Evolutionary conservation across 202 grass and related monocot species (phyloP).

Genomic region (Eragrostis tef): DNA sequence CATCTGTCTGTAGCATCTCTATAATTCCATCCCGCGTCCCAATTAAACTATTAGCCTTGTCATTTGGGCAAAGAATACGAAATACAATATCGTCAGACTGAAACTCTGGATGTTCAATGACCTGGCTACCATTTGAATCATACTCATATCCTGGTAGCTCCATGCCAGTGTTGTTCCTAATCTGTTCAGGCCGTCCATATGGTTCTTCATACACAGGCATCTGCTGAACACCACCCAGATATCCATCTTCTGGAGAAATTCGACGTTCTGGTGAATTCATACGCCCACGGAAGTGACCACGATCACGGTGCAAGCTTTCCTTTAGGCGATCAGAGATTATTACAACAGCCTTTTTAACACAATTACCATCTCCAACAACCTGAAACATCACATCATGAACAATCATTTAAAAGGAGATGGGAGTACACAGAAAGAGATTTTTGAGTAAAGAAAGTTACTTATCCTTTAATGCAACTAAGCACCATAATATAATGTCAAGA

Average conservation of each 20-base stretch:
- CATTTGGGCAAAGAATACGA: slow-evolving; percentile 90
- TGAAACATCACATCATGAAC: slow-evolving; percentile 44
- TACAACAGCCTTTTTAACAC: slow-evolving; percentile 82
- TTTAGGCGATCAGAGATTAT: slow-evolving; percentile 84
- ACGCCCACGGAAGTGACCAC: slow-evolving; percentile 72
- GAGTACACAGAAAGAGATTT: slow-evolving; percentile 5
- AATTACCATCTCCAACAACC: slow-evolving; percentile 86
- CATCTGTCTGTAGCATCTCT: slow-evolving; percentile 75
- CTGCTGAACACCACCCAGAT: slow-evolving; percentile 51
- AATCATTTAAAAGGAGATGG: slow-evolving; percentile 23
- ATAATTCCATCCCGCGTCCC: slow-evolving; percentile 70
- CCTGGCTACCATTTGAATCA: slow-evolving; percentile 75
- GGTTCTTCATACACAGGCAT: slow-evolving; percentile 67
- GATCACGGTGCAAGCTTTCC: slow-evolving; percentile 94
- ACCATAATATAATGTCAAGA: slow-evolving; percentile 12
- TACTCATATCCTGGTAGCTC: slow-evolving; percentile 70
- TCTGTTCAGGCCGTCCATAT: slow-evolving; percentile 59
- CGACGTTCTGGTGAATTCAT: slow-evolving; percentile 71
- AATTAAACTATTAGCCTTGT: slow-evolving; percentile 72
- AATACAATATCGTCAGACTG: slow-evolving; percentile 74
- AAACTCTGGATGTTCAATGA: slow-evolving; percentile 62
- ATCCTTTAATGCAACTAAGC: not conserved
- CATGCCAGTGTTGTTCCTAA: slow-evolving; percentile 63
- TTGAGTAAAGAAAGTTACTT: too few species aligned
- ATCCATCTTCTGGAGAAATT: slow-evolving; percentile 67